Evolutionary conservation across 345 rosid genomes (phyloP), one percentile per base, ranked within the genome.

Genomic region (Acer campestre): DNA sequence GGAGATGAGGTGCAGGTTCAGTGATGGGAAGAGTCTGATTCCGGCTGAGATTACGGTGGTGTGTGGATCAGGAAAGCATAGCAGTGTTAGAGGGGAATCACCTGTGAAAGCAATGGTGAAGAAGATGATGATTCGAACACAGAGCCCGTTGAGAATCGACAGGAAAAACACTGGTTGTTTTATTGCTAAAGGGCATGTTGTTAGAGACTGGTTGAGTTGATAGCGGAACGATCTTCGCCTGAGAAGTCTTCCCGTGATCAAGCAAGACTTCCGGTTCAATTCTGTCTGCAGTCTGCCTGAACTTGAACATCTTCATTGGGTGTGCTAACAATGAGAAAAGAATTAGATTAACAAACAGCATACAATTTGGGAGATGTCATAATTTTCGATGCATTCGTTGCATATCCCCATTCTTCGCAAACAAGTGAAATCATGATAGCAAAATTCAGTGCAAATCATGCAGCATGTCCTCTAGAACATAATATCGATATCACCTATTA

Each of bases 61-160:
- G 68, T 91, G 91, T 77, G 97, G 99, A 35, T 81, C 85, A 0
- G 99, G 97, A 23, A 93, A 88, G 48, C 99, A 90, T 55, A 92
- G 98, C 74, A 81, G 35, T 8, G 69, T 86, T 53, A 85, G 90
- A 85, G 94, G 97, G 73, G 90, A 93, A 76, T 95, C 99, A 1
- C 92, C 92, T 2, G 85, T 95, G 4, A 93, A 92, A 84, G 72
- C 65, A 0, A 56, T 92, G 82, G 88, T 92, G 17, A 93, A 84
- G 67, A 80, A 86, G 68, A 79, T 92, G 63, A 84, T 95, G 87
- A 69, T 84, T 16, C 87, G 69, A 67, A 83, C 86, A 0, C 44
- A 80, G 67, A 85, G 92, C 63, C 99, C 94, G 5, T 61, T 92
- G 94, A 90, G 92, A 83, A 84, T 89, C 16, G 91, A 93, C 62